Evolutionary conservation across 768 basidiomycete species (phyloP).

Genomic region (Boletus sensibilis): DNA sequence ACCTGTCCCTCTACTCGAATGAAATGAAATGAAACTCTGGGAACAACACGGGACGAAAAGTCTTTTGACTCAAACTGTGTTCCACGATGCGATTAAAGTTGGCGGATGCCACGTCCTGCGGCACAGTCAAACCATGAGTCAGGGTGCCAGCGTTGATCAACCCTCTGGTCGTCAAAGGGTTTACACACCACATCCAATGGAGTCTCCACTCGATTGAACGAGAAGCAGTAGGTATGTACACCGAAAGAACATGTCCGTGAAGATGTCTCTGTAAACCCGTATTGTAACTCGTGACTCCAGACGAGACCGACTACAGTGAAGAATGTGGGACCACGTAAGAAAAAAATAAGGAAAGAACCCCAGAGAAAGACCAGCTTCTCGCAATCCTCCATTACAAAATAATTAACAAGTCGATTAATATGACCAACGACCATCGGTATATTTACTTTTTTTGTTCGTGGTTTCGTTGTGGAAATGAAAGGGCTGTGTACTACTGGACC

Average conservation of each 20-base stretch:
- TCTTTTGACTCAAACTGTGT: neutral
- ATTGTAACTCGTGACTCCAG: neutral
- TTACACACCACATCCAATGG: neutral
- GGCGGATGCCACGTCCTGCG: neutral
- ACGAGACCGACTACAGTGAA: neutral
- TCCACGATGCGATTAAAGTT: neutral
- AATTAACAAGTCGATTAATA: conserved; percentile 24
- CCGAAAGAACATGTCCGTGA: conserved; percentile 1
- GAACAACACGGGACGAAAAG: neutral
- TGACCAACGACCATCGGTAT: neutral
- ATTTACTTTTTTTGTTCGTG: conserved; percentile 16
- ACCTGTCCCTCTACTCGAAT: neutral
- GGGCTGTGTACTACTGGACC: neutral
- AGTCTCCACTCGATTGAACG: neutral
- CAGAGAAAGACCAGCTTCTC: conserved; percentile 20
- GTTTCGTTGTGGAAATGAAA: neutral
- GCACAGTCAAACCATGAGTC: neutral
- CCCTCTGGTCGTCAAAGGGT: neutral
- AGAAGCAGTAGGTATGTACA: neutral
- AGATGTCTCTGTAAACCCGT: neutral
- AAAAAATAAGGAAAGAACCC: conserved; percentile 5
- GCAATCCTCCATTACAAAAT: conserved; percentile 18
- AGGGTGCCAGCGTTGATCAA: neutral
- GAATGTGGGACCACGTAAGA: neutral
- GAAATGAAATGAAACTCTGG: conserved; percentile 1